Evolutionary conservation across 176 grass and related monocot species (phyloP), one percentile per base, ranked within the genome.

Genomic region (Eragrostis nindensis): DNA sequence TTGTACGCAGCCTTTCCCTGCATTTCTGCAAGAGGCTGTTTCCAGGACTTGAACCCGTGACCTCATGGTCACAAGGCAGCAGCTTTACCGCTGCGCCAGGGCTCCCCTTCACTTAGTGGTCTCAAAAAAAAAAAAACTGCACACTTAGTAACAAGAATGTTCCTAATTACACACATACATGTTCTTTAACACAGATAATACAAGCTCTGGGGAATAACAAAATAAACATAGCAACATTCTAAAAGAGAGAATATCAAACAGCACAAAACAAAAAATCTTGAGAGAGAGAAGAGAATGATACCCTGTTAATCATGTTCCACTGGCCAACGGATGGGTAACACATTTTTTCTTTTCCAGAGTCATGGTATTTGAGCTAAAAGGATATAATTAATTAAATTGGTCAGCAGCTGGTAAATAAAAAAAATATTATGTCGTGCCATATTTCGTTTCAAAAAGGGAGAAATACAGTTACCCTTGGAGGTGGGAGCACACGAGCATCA

Each of bases 261-360:
- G 25, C 44, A 36, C n/a, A 52, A 40, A 59, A 69, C n/a, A n/a
- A n/a, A n/a, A n/a, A n/a, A n/a, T n/a, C n/a, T n/a, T n/a, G n/a
- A 2, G 9, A 44, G 32, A 36, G 32, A 68, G 13, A 24, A 61
- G 2, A 76, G 66, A 15, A 90, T 14, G 54, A 8, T 85, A 91
- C 95, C 92, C 92, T 94, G 55, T 85, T 89, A 40, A 92, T 93
- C 95, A 94, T 94, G 57, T 98, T 98, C 95, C 95, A 94, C 55
- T 93, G 90, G 70, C 95, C 95, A 5, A 93, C 36, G 12, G 26
- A 49, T 71, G 95, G 95, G 79, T 53, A 74, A 39, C 90, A 92
- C 5, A 77, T 29, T 67, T 83, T 94, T 21, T 98, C 86, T 75
- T 45, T 84, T 74, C 95, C 92, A 32, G 90, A 81, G 15, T 98